Evolutionary conservation across 2,329 filamentous ascomycete genomes (phyloP), one percentile per base, ranked within the genome.

Genomic region (Stachybotrys chartarum): DNA sequence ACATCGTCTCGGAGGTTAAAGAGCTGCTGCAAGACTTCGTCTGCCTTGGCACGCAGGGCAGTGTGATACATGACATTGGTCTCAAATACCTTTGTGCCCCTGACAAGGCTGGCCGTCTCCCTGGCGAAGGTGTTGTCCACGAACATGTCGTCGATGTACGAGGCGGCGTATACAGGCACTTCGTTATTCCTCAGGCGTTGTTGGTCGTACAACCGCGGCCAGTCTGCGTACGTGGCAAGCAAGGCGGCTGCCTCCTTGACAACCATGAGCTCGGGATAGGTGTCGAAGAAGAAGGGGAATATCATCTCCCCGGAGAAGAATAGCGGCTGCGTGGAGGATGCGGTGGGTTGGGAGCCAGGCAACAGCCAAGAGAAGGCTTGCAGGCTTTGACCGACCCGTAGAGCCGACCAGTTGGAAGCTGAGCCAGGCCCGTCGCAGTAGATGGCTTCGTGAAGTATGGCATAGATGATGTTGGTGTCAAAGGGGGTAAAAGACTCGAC

Each of bases 231-330:
- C 1, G 76, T 65, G 1, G 92, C 92, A 30, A 97, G 77, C 24
- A 85, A 77, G 8, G 92, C 76, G 0, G 90, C 91, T 0, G 85
- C 86, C 11, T 83, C 76, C 54, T 80, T 81, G 50, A 97, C 72
- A 56, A 83, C 75, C n/a, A 74, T 74, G 18, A 97, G 82, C 69
- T 95, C 91, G 1, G 83, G 77, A 65, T 90, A 93, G 16, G 86
- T 86, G 44, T 91, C 84, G 61, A 96, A 92, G 78, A 92, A 88
- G 70, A 89, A 87, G 1, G 88, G 87, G 68, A 85, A 96, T 52
- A 96, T 82, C 91, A 96, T 97, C 74, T 97, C 93, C 57, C 92
- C 91, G 0, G 90, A 91, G 73, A 97, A 96, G 70, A 82, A 88
- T 24, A 94, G 75, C 0, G 86, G 85, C 3, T 73, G 67, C 6